Conservation (phyloP, 108 stramenopile genomes). For the Parietichytrium sp. region DNA sequence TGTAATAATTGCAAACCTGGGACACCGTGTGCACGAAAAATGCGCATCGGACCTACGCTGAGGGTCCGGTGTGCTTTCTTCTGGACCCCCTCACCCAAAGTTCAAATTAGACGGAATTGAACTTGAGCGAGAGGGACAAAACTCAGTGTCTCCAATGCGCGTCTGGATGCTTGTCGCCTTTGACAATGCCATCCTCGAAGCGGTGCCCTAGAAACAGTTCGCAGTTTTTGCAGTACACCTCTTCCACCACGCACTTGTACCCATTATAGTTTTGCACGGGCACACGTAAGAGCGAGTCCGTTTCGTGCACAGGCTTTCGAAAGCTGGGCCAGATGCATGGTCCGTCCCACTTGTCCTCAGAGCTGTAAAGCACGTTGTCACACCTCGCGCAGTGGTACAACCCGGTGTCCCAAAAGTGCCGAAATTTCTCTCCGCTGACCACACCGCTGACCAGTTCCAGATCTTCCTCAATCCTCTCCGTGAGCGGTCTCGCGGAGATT, state of each 20-base stretch:
- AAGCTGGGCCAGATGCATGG: slow-evolving; percentile 50
- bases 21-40: too few species aligned
- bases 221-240: slow-evolving; percentile 43
- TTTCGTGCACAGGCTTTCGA: background rate
- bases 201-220: slow-evolving; percentile 45
- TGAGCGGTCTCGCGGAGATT: slow-evolving; percentile 40
- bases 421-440: slow-evolving; percentile 12
- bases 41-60: too few species aligned
- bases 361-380: background rate
- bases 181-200: slow-evolving; percentile 44
- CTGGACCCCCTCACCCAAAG: too few species aligned
- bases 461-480: slow-evolving; percentile 44
- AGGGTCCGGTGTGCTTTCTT: too few species aligned
- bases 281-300: background rate
- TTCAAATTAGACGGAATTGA: too few species aligned
- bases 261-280: slow-evolving; percentile 35
- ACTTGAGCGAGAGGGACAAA: slow-evolving; percentile 25
- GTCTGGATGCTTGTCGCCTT: slow-evolving; percentile 47
- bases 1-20: too few species aligned
- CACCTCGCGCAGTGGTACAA: slow-evolving; percentile 44
- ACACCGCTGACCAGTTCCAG: slow-evolving; percentile 48
- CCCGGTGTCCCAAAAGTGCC: slow-evolving; percentile 2
- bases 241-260: slow-evolving; percentile 40
- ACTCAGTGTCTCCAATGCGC: slow-evolving; percentile 51
- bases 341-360: slow-evolving; percentile 42